A percentile compares a stretch with the other conserved stretches of the same genome.
Conservation (phyloP, 2,329 filamentous ascomycete species). For the Nemania sp. region DNA sequence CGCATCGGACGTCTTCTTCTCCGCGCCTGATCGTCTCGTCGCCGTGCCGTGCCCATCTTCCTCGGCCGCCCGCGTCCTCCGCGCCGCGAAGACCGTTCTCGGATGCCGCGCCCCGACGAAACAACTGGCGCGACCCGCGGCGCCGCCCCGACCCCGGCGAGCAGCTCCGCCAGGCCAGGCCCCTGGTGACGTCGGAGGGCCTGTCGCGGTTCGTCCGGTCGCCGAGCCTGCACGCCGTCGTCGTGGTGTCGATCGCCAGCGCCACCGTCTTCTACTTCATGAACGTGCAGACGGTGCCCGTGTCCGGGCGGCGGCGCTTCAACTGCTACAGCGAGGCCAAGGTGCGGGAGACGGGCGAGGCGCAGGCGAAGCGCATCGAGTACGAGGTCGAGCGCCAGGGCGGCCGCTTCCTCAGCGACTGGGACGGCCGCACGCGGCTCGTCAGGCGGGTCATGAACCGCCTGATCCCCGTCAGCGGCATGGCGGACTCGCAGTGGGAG, state of each 20-base stretch:
- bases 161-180: conserved; percentile 39
- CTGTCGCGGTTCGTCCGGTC: conserved; percentile 41
- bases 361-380: conserved; percentile 59
- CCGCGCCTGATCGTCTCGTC: conserved; percentile 2
- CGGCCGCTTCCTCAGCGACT: conserved; percentile 60
- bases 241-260: conserved; percentile 47
- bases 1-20: conserved; percentile 3
- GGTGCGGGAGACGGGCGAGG: conserved; percentile 58
- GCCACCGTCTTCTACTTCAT: conserved; percentile 65
- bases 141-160: conserved; percentile 25
- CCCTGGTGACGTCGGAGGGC: conserved; percentile 46
- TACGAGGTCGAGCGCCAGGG: conserved; percentile 56
- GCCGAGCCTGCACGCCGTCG: conserved; percentile 47
- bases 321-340: conserved; percentile 65
- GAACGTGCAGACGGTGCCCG: conserved; percentile 74
- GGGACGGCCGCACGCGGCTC: conserved; percentile 59
- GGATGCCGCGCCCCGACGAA: conserved; percentile 26
- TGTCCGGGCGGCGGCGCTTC: conserved; percentile 73
- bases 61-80: conserved; percentile 10
- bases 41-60: not conserved
- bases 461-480: conserved; percentile 69
- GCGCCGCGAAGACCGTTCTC: conserved; percentile 27
- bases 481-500: conserved; percentile 67
- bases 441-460: conserved; percentile 68
- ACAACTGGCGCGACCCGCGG: conserved; percentile 32